Evolutionary conservation across 1,284 basidiomycete species (phyloP), one percentile per base, ranked within the genome.

Genomic region (Boletus holoroseus): DNA sequence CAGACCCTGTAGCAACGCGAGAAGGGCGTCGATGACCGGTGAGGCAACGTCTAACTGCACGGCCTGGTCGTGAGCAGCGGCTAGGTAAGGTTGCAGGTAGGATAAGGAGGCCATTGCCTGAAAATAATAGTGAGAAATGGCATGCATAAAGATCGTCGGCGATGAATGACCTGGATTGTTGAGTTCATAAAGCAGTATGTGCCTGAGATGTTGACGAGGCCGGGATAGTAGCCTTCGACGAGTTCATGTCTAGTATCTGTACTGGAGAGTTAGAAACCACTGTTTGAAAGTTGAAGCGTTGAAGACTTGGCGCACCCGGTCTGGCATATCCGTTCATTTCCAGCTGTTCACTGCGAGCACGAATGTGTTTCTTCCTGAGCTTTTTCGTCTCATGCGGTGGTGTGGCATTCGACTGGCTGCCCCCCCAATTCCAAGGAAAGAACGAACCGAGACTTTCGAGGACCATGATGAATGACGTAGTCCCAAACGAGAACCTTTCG

Each of bases 101-200:
- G 79, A 76, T 35, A 94, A 71, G 1, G 92, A 94, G 13, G 92
- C 86, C 63, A 94, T 73, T 30, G 91, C 88, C 89, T 94, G 54
- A 16, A 31, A 40, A 24, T 18, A 37, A 39, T 26, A 28, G 36
- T 57, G 40, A 67, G 58, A 47, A 50, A 49, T 28, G 40, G 26
- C 12, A 32, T 44, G 44, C 7, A 24, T 27, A 16, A 41, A 46
- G 3, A 45, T 36, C 3, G 7, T 26, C 42, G 47, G 47, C 11
- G 20, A 32, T 20, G 28, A 44, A 62, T 55, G 56, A 89, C 91
- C 79, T 94, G 92, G 9, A 95, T 72, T 3, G 91, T 93, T 12
- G 91, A 91, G 66, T 96, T 94, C 83, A 95, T 88, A 73, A 94
- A 96, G 64, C 93, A 95, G 56, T 94, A 88, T 45, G 91, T 94